These are phyloP conservation scores for Coemansia sp. DNA, from an alignment of 192 early-diverging fungal genomes.

Conservation along the genomic window DNA sequence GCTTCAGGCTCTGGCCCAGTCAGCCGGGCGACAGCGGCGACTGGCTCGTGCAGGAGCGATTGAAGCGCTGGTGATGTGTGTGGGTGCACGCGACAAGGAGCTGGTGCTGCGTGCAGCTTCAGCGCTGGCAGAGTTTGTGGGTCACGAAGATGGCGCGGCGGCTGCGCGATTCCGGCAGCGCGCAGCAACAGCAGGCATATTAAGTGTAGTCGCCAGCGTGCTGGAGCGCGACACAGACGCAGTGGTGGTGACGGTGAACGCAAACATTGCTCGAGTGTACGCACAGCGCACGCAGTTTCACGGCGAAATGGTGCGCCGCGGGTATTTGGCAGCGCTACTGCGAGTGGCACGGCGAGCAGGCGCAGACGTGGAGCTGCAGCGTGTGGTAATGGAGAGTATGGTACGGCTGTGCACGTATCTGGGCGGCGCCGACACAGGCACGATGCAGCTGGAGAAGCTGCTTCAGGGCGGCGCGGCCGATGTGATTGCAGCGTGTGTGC, in stretches of 20 bases:
- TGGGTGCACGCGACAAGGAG: slow-evolving; percentile 19
- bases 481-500: slow-evolving; percentile 30
- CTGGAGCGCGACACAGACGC: slow-evolving; percentile 10
- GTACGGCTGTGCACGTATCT: slow-evolving; percentile 47
- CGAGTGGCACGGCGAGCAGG: slow-evolving; percentile 17
- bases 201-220: slow-evolving; percentile 10
- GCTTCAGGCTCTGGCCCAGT: slow-evolving; percentile 22
- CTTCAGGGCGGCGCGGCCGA: slow-evolving; percentile 27
- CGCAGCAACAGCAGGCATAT: slow-evolving; percentile 22
- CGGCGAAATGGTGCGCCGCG: slow-evolving; percentile 27
- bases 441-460: slow-evolving; percentile 27
- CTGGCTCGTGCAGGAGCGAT: slow-evolving; percentile 20
- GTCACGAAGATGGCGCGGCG: slow-evolving; percentile 4
- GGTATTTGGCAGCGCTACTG: slow-evolving; percentile 33
- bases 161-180: slow-evolving; percentile 9
- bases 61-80: slow-evolving; percentile 14
- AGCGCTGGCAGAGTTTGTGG: slow-evolving; percentile 22
- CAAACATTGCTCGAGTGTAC: slow-evolving; percentile 18
- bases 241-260: slow-evolving; percentile 17
- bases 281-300: slow-evolving; percentile 27
- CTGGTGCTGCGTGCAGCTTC: slow-evolving; percentile 16
- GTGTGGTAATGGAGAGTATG: slow-evolving; percentile 34
- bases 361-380: slow-evolving; percentile 28
- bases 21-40: slow-evolving; percentile 5
- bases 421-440: slow-evolving; percentile 8